Evolutionary conservation across 2,329 filamentous ascomycete genomes (phyloP).

Genomic region (Sordariomycetes sp.): DNA sequence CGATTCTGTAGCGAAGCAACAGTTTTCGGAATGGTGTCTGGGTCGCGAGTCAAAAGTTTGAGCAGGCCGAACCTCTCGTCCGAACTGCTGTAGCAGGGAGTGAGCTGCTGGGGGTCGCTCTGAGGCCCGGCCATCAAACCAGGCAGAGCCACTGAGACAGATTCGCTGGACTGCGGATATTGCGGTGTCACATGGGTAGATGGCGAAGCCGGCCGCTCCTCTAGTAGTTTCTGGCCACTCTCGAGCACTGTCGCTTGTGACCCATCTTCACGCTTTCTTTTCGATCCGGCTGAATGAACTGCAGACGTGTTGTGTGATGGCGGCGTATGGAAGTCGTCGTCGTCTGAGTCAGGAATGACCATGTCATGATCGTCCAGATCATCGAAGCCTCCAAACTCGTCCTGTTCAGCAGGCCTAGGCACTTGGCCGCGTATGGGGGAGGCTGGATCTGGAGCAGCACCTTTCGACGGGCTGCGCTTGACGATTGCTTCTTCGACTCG

Average conservation of each 20-base stretch:
- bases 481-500: neutral
- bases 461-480: neutral
- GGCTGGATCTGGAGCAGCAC: neutral
- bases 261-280: neutral
- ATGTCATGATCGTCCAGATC: too few relatives aligned
- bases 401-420: constrained; percentile 1
- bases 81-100: too few relatives aligned
- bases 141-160: too few relatives aligned
- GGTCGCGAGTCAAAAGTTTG: neutral
- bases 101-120: too few relatives aligned
- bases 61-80: constrained; percentile 1
- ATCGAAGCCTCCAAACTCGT: constrained; percentile 2
- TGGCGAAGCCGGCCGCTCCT: too few relatives aligned
- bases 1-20: too few relatives aligned
- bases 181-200: too few relatives aligned
- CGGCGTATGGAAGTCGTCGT: constrained; percentile 43
- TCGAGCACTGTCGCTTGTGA: neutral
- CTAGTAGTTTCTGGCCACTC: neutral
- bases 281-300: neutral
- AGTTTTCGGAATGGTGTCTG: neutral
- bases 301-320: constrained; percentile 22
- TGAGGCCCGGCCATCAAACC: too few relatives aligned
- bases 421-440: neutral
- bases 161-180: too few relatives aligned
- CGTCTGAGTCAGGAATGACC: constrained; percentile 48